Conservation (phyloP, 345 rosid genomes). For the Boechera retrofracta region DNA sequence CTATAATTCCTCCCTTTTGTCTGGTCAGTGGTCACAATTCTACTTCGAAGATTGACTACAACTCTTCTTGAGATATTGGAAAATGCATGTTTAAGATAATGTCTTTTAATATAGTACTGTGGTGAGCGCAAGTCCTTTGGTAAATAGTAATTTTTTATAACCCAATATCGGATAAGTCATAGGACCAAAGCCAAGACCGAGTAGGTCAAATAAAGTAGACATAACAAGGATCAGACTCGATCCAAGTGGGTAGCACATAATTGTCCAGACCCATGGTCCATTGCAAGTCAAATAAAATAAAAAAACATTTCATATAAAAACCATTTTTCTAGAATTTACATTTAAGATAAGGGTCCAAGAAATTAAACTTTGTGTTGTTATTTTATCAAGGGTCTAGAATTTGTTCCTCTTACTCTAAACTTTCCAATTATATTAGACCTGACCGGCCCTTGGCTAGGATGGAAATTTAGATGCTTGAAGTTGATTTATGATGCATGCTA, state of each 20-base stretch:
- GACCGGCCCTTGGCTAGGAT: neutral
- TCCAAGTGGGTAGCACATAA: neutral
- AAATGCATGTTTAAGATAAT: neutral
- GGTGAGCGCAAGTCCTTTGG: neutral
- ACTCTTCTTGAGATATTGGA: neutral
- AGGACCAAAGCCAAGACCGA: neutral
- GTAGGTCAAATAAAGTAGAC: neutral
- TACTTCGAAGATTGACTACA: conserved; percentile 5
- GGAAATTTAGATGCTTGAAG: neutral
- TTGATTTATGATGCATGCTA: neutral
- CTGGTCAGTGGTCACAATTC: neutral
- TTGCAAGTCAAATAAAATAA: neutral
- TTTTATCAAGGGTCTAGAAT: neutral
- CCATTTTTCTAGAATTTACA: neutral
- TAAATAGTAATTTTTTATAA: neutral
- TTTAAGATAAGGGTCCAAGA: neutral
- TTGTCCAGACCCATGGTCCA: neutral
- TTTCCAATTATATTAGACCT: neutral
- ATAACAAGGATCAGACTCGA: neutral
- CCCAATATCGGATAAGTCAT: neutral
- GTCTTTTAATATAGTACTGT: neutral
- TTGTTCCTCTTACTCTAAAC: neutral
- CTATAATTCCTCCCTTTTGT: neutral
- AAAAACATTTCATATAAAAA: neutral
- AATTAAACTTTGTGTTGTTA: neutral